Conservation (phyloP, 1,284 basidiomycete genomes). For the Termitomyces sp. region DNA sequence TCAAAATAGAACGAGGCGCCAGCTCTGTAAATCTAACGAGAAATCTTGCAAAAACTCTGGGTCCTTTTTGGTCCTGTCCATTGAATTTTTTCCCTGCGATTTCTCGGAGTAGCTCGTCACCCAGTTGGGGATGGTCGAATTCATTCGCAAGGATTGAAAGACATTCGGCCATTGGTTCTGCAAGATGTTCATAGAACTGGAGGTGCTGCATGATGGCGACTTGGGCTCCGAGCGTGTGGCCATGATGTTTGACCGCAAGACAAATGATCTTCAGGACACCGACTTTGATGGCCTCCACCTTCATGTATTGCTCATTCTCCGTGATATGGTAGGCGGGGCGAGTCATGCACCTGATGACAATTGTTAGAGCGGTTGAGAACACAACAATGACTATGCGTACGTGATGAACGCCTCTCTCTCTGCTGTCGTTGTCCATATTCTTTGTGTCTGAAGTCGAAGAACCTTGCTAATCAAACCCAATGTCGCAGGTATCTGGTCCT, state of each 20-base stretch:
- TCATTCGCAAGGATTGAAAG: slow-evolving; percentile 78
- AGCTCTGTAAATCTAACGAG: slow-evolving; percentile 80
- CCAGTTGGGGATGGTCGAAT: slow-evolving; percentile 86
- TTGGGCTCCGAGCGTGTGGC: slow-evolving; percentile 80
- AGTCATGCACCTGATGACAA: slow-evolving; percentile 67
- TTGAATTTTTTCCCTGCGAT: slow-evolving; percentile 77
- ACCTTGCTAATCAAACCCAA: slow-evolving; percentile 70
- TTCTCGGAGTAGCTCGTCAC: slow-evolving; percentile 87
- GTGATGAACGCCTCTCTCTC: slow-evolving; percentile 82
- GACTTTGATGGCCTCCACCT: slow-evolving; percentile 63
- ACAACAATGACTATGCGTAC: slow-evolving; percentile 38
- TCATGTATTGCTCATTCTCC: slow-evolving; percentile 89
- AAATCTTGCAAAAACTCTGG: slow-evolving; percentile 83
- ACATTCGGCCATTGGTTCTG: slow-evolving; percentile 92
- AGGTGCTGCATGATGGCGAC: slow-evolving; percentile 89
- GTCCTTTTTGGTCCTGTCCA: slow-evolving; percentile 83
- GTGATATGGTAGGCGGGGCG: slow-evolving; percentile 82
- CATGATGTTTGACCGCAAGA: slow-evolving; percentile 87
- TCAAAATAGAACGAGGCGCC: slow-evolving; percentile 81
- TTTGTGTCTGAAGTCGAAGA: slow-evolving; percentile 69
- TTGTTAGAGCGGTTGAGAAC: slow-evolving; percentile 4
- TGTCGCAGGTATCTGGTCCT: slow-evolving; percentile 66
- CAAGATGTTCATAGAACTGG: slow-evolving; percentile 92
- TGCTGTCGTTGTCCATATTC: slow-evolving; percentile 83
- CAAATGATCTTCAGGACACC: slow-evolving; percentile 89